Base-by-base conservation (phyloP, 441 rosid genomes). In the Caryocar brasiliense region DNA sequence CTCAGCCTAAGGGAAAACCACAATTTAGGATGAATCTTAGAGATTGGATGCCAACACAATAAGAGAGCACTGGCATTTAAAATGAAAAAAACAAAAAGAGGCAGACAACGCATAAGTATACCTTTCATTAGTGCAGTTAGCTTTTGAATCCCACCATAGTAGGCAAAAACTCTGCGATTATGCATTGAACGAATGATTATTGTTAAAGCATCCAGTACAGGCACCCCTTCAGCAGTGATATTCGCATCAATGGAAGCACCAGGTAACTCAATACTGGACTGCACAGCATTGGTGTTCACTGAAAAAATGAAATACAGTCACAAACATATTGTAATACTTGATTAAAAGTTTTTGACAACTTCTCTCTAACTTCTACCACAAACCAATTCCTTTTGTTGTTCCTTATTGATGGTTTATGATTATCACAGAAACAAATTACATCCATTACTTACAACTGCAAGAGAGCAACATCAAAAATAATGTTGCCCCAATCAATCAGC, bases 121-220 rank as follows among this genome's bases (percentile, higher is more conserved):
- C 88, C 94, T 77, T 84, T 84, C 83, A 84, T 64, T 61, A 81
- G 56, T 19, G 82, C 83, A 35, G 84, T 81, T 41, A 81, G 78
- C 67, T 74, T 81, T 59, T 77, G 88, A 58, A 79, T 64, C 43
- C 93, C 93, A 37, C 88, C 79, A 61, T 74, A 73, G 43, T 68
- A 77, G 40, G 78, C 85, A 73, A 84, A 75, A 58, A 77, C 81
- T 67, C 73, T 71, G 73, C 93, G 77, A 67, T 84, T 81, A 73
- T 84, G 86, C 66, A 81, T 64, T 13, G 93, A 84, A 47, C 86
- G 76, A 25, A 65, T 71, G 20, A 75, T 56, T 61, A 84, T 51
- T 48, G 67, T 67, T 61, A 81, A 59, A 36, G 88, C 86, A 46
- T 75, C 83, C 82, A 84, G 54, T 58, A 75, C 69, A 29, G 69